Base-by-base conservation (phyloP, 495 filamentous ascomycete genomes). In the Xylaria acuta region DNA sequence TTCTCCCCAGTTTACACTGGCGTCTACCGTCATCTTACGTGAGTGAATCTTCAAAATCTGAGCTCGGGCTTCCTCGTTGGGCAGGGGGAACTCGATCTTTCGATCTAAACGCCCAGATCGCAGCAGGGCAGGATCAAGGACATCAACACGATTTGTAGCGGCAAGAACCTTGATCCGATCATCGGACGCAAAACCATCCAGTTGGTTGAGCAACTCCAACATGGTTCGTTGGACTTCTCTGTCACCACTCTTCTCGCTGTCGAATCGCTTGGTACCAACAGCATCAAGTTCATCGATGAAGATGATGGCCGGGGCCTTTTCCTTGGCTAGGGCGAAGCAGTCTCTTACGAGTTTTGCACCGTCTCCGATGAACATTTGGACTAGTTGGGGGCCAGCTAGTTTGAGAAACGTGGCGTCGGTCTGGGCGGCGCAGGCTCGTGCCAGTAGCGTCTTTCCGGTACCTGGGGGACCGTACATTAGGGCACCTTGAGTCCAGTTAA, bases 291-390 rank as follows among this genome's bases (percentile, higher is more conserved):
- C 96, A 84, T 99, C 96, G 78, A 99, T 99, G 88, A 99, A 99
- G 82, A 99, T 99, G 81, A 99, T 99, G 38, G 96, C 92, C 5
- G 96, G 96, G 0, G 97, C 96, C 84, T 98, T 98, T 82, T 98
- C 96, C 79, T 99, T 99, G 36, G 96, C 96, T 1, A 99, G 86
- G 9, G 96, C 95, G 79, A 99, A 99, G 83, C 94, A 96, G 82
- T 98, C 96, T 40, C 96, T 93, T 40, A 99, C 96, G 5, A 99
- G 88, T 85, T 98, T 99, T 34, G 97, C 97, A 72, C 97, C 97
- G 76, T 99, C 96, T 77, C 96, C 96, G 64, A 99, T 99, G 83
- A 99, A 99, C 96, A 99, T 99, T 81, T 99, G 96, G 25, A 99
- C 96, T n/a, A 99, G 90, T 83, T 98, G 97, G 2, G 96, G 96